Conservation (phyloP, 306 rosid genomes). For the Hippophae gyantsensis region DNA sequence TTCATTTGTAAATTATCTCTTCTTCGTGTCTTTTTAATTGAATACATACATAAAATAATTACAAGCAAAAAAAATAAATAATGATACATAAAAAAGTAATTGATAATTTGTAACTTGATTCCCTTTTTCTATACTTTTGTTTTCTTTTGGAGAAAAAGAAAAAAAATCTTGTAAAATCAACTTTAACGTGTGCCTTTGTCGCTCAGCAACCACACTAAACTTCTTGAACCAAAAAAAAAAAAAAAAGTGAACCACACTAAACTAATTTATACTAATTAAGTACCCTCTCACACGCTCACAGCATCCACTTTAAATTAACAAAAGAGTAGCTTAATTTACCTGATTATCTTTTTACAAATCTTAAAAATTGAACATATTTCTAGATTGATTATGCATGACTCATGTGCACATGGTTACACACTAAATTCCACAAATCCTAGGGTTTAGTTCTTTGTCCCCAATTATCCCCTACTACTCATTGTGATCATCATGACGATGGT, state of each 20-base stretch:
- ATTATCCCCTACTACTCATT: constrained; percentile 41
- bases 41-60: too few species aligned
- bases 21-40: too few species aligned
- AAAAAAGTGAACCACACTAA: not conserved
- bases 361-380: constrained; percentile 3
- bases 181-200: constrained; percentile 59
- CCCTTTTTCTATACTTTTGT: constrained; percentile 21
- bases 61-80: too few species aligned
- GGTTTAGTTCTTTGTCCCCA: constrained; percentile 37
- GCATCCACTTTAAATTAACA: constrained; percentile 29
- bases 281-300: constrained; percentile 24
- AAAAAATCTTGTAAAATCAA: constrained; percentile 18
- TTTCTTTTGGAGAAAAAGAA: constrained; percentile 1
- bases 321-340: constrained; percentile 14
- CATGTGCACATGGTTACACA: constrained; percentile 27
- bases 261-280: constrained; percentile 18
- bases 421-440: constrained; percentile 38
- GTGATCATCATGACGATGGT: constrained; percentile 23
- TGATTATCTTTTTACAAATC: constrained; percentile 19
- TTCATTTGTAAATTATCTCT: too few species aligned
- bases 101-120: constrained; percentile 22
- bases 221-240: not conserved
- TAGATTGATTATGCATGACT: not conserved
- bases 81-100: constrained; percentile 14
- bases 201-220: constrained; percentile 33